These are phyloP conservation scores for Leccinum ponderosum DNA, from an alignment of 1,284 basidiomycete genomes.

Conservation along the genomic window DNA sequence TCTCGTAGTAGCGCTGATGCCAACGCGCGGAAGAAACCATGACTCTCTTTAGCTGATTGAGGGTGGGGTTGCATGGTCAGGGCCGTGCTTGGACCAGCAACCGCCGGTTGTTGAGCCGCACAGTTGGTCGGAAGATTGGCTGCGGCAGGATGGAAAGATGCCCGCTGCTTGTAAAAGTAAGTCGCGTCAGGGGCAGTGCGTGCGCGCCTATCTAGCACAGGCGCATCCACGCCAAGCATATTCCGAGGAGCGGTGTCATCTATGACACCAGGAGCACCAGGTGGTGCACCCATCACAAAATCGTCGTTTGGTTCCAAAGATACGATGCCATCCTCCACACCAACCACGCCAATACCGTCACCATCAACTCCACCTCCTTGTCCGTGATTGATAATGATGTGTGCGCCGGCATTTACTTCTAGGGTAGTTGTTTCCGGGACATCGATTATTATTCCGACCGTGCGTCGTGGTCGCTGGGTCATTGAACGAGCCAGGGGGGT, in stretches of 20 bases:
- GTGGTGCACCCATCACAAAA: constrained; percentile 84
- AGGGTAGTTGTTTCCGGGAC: constrained; percentile 43
- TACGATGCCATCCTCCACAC: constrained; percentile 71
- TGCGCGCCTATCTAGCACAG: constrained; percentile 27
- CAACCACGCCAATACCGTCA: constrained; percentile 44
- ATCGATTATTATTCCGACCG: constrained; percentile 66
- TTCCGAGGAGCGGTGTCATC: constrained; percentile 38
- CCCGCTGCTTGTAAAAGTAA: constrained; percentile 81
- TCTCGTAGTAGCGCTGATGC: constrained; percentile 33
- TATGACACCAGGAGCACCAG: constrained; percentile 77
- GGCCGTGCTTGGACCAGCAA: constrained; percentile 25
- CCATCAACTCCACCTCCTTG: constrained; percentile 44
- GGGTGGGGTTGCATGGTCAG: constrained; percentile 17
- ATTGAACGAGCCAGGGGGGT: constrained; percentile 40
- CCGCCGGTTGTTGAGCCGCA: constrained; percentile 11
- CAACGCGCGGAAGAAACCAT: constrained; percentile 41
- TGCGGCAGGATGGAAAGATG: constrained; percentile 72
- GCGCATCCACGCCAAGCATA: constrained; percentile 29
- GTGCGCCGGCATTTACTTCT: constrained; percentile 54
- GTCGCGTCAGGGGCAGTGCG: constrained; percentile 40
- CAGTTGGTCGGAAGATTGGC: constrained; percentile 36
- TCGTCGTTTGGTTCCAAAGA: constrained; percentile 73
- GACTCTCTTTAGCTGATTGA: constrained; percentile 28
- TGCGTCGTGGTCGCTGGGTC: constrained; percentile 42
- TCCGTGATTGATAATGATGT: constrained; percentile 66